Evolutionary conservation across 352 stramenopile genomes (phyloP), one percentile per base, ranked within the genome.

Genomic region (Pythium insidiosum): DNA sequence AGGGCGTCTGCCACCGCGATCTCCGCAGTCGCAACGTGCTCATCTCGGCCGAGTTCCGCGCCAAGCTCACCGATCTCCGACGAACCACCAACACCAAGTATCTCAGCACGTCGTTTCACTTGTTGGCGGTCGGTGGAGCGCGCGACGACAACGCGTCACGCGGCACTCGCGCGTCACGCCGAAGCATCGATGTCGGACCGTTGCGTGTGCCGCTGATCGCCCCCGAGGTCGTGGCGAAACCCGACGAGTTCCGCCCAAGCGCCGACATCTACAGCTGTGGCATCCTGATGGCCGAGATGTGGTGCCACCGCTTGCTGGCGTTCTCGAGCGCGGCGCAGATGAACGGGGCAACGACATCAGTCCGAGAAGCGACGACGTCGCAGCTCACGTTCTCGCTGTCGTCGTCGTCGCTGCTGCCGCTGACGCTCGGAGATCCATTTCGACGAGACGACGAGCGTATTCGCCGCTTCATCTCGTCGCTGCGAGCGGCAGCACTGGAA

Each of bases 11-110:
- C 7, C 77, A 89, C 21, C 64, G 63, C 28, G 77, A 89, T 28
- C 22, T 89, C 20, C 74, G 75, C 2, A 84, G 66, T 58, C 67
- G 74, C 28, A 87, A 87, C 47, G 68, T 89, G 21, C 58, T 89
- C 19, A 52, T 87, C 31, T 76, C 65, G 1, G 65, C 75, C 19
- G 20, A 60, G 15, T 73, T 81, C 40, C 47, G 47, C 15, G 77
- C 67, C 56, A 89, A 87, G 43, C 37, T 89, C 39, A 73, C 61
- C 16, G 73, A 86, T 29, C 66, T 76, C 24, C 58, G 68, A 3
- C 69, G 76, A 35, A 61, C 53, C 38, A 47, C 57, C 1, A 58
- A 58, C 2, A 34, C 33, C 20, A 70, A 70, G 42, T 58, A 70
- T 38, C 36, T 53, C 4, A 40, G 19, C 25, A 59, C 26, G 22